Percentiles rank a stretch among this genome's conserved stretches.
Evolutionary conservation across 2,329 filamentous ascomycete genomes (phyloP).

Genomic region (Claviceps cyperi): DNA sequence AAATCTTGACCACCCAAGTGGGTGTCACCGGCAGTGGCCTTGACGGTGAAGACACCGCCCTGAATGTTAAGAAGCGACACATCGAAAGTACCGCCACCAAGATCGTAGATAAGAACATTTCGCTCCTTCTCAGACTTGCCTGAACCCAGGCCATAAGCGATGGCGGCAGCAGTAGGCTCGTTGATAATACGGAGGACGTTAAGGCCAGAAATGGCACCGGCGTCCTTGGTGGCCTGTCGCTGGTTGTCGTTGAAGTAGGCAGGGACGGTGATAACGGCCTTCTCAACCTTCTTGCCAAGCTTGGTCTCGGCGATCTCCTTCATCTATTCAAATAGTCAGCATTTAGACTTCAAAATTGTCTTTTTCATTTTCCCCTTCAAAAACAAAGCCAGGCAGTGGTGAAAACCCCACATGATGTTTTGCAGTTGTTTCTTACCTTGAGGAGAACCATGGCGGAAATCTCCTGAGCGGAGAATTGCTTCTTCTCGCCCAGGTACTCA

Average conservation of each 20-base stretch:
- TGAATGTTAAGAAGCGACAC: slow-evolving; percentile 97
- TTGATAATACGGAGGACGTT: slow-evolving; percentile 99
- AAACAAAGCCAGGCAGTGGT: background rate
- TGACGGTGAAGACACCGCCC: slow-evolving; percentile 98
- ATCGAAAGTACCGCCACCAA: slow-evolving; percentile 99
- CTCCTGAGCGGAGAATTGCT: slow-evolving; percentile 95
- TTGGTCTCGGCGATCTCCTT: slow-evolving; percentile 98
- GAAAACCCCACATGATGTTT: background rate
- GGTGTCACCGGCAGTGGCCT: slow-evolving; percentile 94
- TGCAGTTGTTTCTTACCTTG: slow-evolving; percentile 50
- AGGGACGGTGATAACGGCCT: slow-evolving; percentile 96
- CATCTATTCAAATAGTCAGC: slow-evolving; percentile 48
- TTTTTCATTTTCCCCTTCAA: background rate
- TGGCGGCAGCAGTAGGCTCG: slow-evolving; percentile 95
- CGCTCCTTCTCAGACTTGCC: slow-evolving; percentile 96
- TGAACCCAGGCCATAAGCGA: slow-evolving; percentile 91
- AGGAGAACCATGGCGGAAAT: slow-evolving; percentile 97
- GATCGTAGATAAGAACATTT: slow-evolving; percentile 98
- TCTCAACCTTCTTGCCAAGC: slow-evolving; percentile 96
- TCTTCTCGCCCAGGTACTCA: slow-evolving; percentile 85
- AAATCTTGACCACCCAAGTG: slow-evolving; percentile 94
- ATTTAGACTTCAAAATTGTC: background rate
- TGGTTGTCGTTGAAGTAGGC: slow-evolving; percentile 99
- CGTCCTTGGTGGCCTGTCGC: slow-evolving; percentile 98
- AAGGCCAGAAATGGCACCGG: slow-evolving; percentile 89